phyloP scores from a whole-genome alignment of 495 filamentous ascomycete species.

The Podospora anserina region DNA sequence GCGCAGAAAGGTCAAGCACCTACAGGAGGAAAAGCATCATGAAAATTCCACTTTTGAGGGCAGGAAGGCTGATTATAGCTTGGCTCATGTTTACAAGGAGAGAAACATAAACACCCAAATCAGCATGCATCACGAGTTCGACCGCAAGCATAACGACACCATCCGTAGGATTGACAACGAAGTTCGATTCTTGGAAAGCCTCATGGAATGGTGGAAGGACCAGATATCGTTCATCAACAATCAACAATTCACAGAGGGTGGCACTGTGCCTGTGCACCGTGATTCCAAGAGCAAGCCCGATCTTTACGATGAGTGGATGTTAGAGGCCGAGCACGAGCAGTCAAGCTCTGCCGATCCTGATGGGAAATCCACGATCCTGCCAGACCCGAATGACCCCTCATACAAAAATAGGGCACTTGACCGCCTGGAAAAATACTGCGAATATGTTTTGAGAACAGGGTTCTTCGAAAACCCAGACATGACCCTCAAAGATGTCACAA shows the following conservation, averaged over 20 bases:
- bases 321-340: too few species aligned
- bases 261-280: background rate
- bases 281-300: background rate
- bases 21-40: background rate
- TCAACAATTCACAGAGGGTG: background rate
- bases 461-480: background rate
- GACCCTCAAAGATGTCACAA: background rate
- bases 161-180: background rate
- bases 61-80: too few species aligned
- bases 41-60: too few species aligned
- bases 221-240: background rate
- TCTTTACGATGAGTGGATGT: background rate
- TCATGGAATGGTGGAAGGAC: background rate
- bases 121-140: too few species aligned
- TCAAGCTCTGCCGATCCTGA: too few species aligned
- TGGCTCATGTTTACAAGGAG: too few species aligned
- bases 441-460: background rate
- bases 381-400: background rate
- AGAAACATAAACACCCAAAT: too few species aligned
- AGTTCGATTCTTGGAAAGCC: background rate
- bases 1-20: background rate
- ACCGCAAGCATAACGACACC: too few species aligned
- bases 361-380: background rate
- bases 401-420: background rate
- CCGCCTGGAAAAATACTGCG: background rate